These are phyloP conservation scores for Helminthosporium solani DNA, from an alignment of 2,329 filamentous ascomycete genomes.

Conservation along the genomic window DNA sequence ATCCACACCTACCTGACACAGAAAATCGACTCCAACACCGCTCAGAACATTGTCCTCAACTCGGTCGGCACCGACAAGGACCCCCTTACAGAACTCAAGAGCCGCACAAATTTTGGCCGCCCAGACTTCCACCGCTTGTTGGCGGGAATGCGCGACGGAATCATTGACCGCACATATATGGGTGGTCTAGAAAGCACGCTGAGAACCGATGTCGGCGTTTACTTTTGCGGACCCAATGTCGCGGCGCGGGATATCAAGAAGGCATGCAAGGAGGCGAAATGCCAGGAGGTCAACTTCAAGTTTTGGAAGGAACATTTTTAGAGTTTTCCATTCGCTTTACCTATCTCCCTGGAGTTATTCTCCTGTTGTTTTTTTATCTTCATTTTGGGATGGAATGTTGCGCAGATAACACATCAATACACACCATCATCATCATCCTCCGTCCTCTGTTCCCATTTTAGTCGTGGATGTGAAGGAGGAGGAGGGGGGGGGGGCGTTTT, in stretches of 20 bases:
- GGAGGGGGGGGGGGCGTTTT: too few relatives aligned
- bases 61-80: slow-evolving; percentile 85
- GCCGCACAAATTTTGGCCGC: slow-evolving; percentile 89
- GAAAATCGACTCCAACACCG: slow-evolving; percentile 84
- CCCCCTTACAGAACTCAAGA: slow-evolving; percentile 86
- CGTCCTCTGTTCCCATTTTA: too few relatives aligned
- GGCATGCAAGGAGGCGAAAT: slow-evolving; percentile 72
- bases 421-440: too few relatives aligned
- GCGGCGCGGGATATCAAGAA: slow-evolving; percentile 80
- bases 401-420: too few relatives aligned
- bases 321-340: slow-evolving; percentile 8
- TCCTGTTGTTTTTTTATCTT: background rate
- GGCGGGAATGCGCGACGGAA: slow-evolving; percentile 80
- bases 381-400: too few relatives aligned
- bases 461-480: too few relatives aligned
- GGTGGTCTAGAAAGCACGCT: slow-evolving; percentile 73
- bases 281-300: slow-evolving; percentile 81
- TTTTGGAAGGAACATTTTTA: slow-evolving; percentile 96
- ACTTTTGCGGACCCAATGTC: slow-evolving; percentile 90
- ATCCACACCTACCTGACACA: slow-evolving; percentile 99
- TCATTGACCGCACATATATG: slow-evolving; percentile 82
- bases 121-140: slow-evolving; percentile 86
- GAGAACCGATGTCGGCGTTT: slow-evolving; percentile 88
- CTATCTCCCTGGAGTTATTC: too few relatives aligned
- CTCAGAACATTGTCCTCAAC: slow-evolving; percentile 96